Percentiles rank a stretch among this genome's conserved stretches.
These are phyloP conservation scores for Dactylis glomerata DNA, from an alignment of 176 grass and related monocot genomes.

Conservation along the genomic window DNA sequence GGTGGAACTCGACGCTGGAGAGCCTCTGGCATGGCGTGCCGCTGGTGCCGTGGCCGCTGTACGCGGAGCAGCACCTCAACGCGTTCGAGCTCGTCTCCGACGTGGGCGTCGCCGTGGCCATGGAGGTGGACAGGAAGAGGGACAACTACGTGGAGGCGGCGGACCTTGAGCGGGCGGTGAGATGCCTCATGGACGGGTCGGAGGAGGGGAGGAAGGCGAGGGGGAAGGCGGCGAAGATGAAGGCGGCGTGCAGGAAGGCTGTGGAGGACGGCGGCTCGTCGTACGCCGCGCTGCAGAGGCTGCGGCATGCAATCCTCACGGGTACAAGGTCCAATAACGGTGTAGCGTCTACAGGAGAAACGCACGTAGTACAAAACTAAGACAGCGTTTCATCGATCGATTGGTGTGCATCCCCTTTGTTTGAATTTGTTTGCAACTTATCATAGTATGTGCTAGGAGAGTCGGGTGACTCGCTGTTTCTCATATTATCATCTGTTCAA, in stretches of 20 bases:
- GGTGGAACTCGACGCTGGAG: conserved; percentile 65
- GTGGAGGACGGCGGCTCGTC: conserved; percentile 33
- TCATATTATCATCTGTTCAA: neutral
- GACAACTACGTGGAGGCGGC: conserved; percentile 30
- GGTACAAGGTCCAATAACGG: neutral
- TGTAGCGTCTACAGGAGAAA: neutral
- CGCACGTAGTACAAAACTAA: neutral
- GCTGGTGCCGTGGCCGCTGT: conserved; percentile 45
- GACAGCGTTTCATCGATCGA: too few species aligned
- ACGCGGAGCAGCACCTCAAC: conserved; percentile 72
- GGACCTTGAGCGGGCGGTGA: conserved; percentile 49
- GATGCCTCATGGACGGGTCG: conserved; percentile 26
- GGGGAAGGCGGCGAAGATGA: conserved; percentile 36
- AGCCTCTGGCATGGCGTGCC: conserved; percentile 53
- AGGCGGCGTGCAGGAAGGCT: conserved; percentile 28
- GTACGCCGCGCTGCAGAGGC: conserved; percentile 1
- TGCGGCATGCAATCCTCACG: conserved; percentile 9
- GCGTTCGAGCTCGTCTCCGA: conserved; percentile 33
- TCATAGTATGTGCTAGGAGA: neutral
- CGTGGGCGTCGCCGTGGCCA: conserved; percentile 27
- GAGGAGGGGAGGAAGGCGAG: conserved; percentile 36
- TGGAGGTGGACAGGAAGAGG: conserved; percentile 7
- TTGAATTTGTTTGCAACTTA: neutral
- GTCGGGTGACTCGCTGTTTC: neutral
- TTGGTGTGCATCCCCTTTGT: neutral